Evolutionary conservation across 2,329 filamentous ascomycete species (phyloP), one percentile per base, ranked within the genome.

Genomic region (Trichoderma cornu-damae): DNA sequence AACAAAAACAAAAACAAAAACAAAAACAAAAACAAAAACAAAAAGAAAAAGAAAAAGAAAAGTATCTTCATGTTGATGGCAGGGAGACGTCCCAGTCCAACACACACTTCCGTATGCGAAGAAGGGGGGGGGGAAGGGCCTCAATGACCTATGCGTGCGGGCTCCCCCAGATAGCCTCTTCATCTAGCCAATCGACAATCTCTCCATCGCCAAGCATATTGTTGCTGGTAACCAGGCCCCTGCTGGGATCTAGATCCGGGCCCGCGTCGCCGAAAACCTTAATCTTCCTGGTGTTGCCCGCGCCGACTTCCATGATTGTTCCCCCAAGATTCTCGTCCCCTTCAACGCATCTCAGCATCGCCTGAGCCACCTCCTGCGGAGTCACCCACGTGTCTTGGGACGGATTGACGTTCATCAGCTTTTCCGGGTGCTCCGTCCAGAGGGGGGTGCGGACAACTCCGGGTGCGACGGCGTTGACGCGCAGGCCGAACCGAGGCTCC

Each of bases 391-490:
- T 61, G n/a, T 64, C 64, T 22, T 64, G 60, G 12, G 64, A 53
- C 11, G 63, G 62, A 3, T 69, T 58, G 58, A 70, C 63, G 22
- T 58, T 48, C 9, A 64, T 56, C 43, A 59, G 30, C 61, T 69
- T 72, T 42, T 62, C 66, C 6, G 67, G 65, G 51, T 72, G 42
- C 20, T 59, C 68, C 7, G 70, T 65, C 67, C 68, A 71, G 32
- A 73, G 58, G 3, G 70, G 65, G 6, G 72, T 74, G 65, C 70
- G 14, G 1, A 28, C 32, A 9, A 51, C 55, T 26, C 61, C 70
- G 0, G 71, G 72, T 3, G 71, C 72, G 9, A 71, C 65, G 37
- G 65, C 68, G 32, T 65, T 62, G 18, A 68, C 64, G 3, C 71
- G 61, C 22, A 73, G 70, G 3, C 72, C 71, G 3, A 74, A 43